These are phyloP conservation scores for Dactylorhiza incarnata DNA, from an alignment of 106 monocot genomes.

Conservation along the genomic window DNA sequence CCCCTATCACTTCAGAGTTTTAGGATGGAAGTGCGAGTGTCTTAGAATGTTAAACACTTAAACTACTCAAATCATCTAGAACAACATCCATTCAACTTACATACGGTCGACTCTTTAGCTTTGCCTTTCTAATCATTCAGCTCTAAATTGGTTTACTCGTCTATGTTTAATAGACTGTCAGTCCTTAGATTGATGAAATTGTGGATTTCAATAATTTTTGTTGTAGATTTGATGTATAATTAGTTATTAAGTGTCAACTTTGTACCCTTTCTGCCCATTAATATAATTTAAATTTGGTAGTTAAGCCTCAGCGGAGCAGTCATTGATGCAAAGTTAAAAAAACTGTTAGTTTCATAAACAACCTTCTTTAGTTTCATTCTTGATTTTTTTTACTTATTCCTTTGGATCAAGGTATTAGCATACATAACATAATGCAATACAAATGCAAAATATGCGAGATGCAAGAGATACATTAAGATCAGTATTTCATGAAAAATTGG, in stretches of 20 bases:
- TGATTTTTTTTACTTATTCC: neutral
- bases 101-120: no score
- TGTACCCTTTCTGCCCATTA: neutral
- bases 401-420: neutral
- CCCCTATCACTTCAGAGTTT: no score
- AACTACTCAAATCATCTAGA: no score
- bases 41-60: no score
- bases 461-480: no score
- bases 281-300: neutral
- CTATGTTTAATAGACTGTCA: no score
- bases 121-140: no score
- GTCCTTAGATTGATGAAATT: neutral
- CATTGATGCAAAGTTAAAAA: neutral
- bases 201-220: neutral
- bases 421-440: neutral
- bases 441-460: no score
- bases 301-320: neutral
- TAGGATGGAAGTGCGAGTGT: no score
- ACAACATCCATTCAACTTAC: no score
- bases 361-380: neutral
- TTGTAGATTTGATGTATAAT: neutral
- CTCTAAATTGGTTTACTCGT: no score
- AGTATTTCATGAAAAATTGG: no score
- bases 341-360: neutral
- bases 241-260: neutral